Conservation (phyloP, 129 eudicot species). For the Artemisia argyi region DNA sequence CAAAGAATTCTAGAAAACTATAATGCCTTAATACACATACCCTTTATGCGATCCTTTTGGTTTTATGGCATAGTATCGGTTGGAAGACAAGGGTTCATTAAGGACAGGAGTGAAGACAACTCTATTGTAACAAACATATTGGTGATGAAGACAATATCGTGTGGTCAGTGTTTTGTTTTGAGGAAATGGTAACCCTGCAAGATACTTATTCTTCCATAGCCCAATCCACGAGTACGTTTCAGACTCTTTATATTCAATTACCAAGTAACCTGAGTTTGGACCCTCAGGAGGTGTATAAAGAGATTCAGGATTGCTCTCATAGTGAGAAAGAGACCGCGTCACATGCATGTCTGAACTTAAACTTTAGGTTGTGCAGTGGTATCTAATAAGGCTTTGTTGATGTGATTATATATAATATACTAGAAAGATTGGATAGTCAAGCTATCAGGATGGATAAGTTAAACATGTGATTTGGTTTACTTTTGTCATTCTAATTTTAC, state of each 20-base stretch:
- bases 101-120: conserved; percentile 49
- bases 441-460: background rate
- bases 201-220: conserved; percentile 27
- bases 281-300: conserved; percentile 53
- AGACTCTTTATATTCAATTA: conserved; percentile 36
- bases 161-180: conserved; percentile 59
- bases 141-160: conserved; percentile 23
- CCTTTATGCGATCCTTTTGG: conserved; percentile 63
- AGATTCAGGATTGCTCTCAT: conserved; percentile 38
- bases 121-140: conserved; percentile 2
- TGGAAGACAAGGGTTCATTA: conserved; percentile 57
- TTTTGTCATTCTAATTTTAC: background rate
- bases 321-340: conserved; percentile 62
- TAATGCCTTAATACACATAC: conserved; percentile 34
- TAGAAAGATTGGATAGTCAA: background rate
- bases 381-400: no score
- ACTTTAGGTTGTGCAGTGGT: no score
- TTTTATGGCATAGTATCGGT: conserved; percentile 40
- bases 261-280: conserved; percentile 48
- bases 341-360: conserved; percentile 42
- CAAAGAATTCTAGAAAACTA: no score
- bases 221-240: conserved; percentile 61
- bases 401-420: no score
- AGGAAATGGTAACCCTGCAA: conserved; percentile 60
- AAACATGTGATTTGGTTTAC: conserved; percentile 23